These are phyloP conservation scores for Fusarium verticillioides DNA, from an alignment of 2,329 filamentous ascomycete genomes.

Conservation along the genomic window DNA sequence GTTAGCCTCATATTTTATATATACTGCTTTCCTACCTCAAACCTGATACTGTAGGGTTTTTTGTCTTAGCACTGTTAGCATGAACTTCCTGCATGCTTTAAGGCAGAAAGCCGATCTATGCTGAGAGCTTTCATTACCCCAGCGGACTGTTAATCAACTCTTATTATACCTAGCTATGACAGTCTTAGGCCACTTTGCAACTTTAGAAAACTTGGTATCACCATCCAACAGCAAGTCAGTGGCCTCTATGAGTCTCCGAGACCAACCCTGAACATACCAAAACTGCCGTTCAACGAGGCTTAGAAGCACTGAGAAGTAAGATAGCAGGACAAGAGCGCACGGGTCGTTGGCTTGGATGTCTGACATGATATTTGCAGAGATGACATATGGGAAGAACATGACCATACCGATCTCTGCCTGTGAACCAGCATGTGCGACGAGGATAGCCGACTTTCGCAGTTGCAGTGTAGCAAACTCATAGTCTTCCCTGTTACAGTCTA, in stretches of 20 bases:
- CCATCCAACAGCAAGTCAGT: neutral
- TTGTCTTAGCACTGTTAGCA: no score
- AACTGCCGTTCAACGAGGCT: neutral
- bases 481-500: neutral
- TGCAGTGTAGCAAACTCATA: neutral
- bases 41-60: no score
- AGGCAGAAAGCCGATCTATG: no score
- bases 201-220: neutral
- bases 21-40: no score
- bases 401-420: neutral
- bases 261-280: neutral
- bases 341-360: neutral
- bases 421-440: neutral
- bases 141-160: rapidly evolving
- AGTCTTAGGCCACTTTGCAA: neutral
- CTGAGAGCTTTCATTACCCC: no score
- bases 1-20: no score
- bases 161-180: rapidly evolving
- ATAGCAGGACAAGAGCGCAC: neutral
- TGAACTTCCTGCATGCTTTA: no score
- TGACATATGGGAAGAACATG: neutral
- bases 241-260: neutral
- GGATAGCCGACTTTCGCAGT: neutral
- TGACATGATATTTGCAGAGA: neutral
- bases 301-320: neutral